Base-by-base conservation (phyloP, 1,139 yeast species). In the Hansenula lynferdii region DNA sequence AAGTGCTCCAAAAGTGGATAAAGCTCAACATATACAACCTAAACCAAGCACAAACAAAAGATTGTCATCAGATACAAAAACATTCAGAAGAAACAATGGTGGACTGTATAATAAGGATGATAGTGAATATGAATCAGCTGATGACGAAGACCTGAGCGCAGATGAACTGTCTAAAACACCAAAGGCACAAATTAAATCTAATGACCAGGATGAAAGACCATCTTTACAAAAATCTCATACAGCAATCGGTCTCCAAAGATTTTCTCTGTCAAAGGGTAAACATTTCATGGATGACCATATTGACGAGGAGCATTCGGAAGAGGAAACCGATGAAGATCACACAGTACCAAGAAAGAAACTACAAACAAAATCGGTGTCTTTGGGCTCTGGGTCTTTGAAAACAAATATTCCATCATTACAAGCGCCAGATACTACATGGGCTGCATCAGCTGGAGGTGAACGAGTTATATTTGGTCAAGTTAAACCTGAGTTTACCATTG, bases 361-460 rank as follows among this genome's bases (percentile, higher is more conserved):
- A 11, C 50, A 43, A 30, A 27, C 39, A n/a, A 43, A 34, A 19
- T 32, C 48, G 5, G 39, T 43, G 1, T 40, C 47, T 4, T 38
- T 49, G 1, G 44, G 48, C 2, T 35, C 22, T 34, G 50, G 48
- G 5, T 27, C 39, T 0, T 34, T 64, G 31, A 57, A 56, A 10
- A n/a, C n/a, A n/a, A 48, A 59, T 12, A 61, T 64, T 12, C 67
- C 70, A 1, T 57, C 60, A 28, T 48, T 69, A 20, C 65, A 62
- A 25, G 71, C 69, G 2, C 72, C 74, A 12, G 51, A 57, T 18
- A 58, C 68, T 4, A 53, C 62, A 14, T 64, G 67, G 67, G 48
- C 59, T 9, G 63, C 67, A 3, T 57, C 65, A 20, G 65, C 64
- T 0, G 47, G 58, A 34, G 67, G 66, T 15, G 61, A 61, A 10